Evolutionary conservation across 169 alveolate genomes (phyloP).

Genomic region (Plasmodium billcollinsi): DNA sequence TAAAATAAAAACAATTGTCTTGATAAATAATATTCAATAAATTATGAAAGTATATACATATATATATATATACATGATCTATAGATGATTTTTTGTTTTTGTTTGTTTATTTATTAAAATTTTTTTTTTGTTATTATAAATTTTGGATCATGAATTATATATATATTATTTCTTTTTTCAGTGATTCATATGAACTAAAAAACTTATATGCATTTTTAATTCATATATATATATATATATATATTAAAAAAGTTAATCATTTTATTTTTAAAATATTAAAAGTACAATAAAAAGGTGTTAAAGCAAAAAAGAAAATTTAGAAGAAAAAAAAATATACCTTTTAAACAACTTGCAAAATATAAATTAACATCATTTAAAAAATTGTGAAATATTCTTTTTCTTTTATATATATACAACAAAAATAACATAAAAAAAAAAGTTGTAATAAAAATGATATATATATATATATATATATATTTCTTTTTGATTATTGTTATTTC

Average conservation of each 20-base stretch:
- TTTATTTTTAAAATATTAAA: constrained; percentile 13
- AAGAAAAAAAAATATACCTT: constrained; percentile 1
- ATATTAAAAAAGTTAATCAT: not conserved
- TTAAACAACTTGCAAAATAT: constrained; percentile 2
- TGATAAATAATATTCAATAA: not conserved
- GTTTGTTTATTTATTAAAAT: too few species aligned
- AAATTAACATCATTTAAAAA: constrained; percentile 8
- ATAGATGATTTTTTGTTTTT: too few species aligned
- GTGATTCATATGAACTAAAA: not conserved
- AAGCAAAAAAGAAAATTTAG: constrained; percentile 9
- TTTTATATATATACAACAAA: constrained; percentile 2
- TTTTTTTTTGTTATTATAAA: too few species aligned
- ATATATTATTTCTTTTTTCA: not conserved
- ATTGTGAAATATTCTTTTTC: not conserved
- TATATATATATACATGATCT: too few species aligned
- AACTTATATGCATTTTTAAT: too few species aligned
- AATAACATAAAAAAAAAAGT: constrained; percentile 19
- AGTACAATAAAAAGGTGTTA: constrained; percentile 2
- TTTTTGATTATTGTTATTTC: not conserved
- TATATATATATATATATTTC: not conserved
- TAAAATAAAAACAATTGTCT: constrained; percentile 64
- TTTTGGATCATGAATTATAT: too few species aligned
- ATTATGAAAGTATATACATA: too few species aligned
- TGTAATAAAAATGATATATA: not conserved
- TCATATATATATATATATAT: not conserved